Conservation (phyloP, 2,329 filamentous ascomycete species). For the Fusarium agapanthi region DNA sequence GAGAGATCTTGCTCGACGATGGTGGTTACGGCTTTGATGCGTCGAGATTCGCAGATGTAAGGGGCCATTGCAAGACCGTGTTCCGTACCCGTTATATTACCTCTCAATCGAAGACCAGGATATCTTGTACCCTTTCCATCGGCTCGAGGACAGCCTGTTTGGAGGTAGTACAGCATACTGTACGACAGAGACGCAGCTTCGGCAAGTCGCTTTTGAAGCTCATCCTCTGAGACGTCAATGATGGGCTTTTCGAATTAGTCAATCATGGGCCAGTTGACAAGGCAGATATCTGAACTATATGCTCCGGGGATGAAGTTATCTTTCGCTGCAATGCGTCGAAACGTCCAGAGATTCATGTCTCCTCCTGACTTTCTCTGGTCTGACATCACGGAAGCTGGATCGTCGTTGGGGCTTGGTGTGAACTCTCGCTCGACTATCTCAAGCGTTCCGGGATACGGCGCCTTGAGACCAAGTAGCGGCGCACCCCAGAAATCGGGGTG, state of each 20-base stretch:
- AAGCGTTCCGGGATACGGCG: conserved; percentile 40
- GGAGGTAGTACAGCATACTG: conserved; percentile 43
- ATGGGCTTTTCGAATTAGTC: conserved; percentile 44
- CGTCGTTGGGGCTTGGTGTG: conserved; percentile 40
- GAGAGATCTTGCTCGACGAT: conserved; percentile 42
- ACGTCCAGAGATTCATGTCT: conserved; percentile 44
- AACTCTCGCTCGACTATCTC: conserved; percentile 43
- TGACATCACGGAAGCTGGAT: conserved; percentile 33
- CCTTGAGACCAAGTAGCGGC: conserved; percentile 34
- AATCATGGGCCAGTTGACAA: conserved; percentile 45
- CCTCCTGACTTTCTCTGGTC: conserved; percentile 41
- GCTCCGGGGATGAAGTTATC: conserved; percentile 38
- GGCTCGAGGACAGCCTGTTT: conserved; percentile 40
- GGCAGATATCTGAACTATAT: conserved; percentile 39
- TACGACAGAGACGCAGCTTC: conserved; percentile 38
- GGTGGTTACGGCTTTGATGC: conserved; percentile 39
- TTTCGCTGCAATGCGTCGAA: conserved; percentile 36
- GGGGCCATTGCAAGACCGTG: conserved; percentile 44
- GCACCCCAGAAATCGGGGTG: conserved; percentile 43
- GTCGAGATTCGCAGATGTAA: conserved; percentile 40
- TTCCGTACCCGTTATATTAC: conserved; percentile 41
- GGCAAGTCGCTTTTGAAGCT: conserved; percentile 25
- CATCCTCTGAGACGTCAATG: conserved; percentile 35
- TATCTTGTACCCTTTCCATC: conserved; percentile 38
- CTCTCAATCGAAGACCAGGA: conserved; percentile 39